Evolutionary conservation across 805 yeast genomes (phyloP).

Genomic region (Maudiozyma bulderi): DNA sequence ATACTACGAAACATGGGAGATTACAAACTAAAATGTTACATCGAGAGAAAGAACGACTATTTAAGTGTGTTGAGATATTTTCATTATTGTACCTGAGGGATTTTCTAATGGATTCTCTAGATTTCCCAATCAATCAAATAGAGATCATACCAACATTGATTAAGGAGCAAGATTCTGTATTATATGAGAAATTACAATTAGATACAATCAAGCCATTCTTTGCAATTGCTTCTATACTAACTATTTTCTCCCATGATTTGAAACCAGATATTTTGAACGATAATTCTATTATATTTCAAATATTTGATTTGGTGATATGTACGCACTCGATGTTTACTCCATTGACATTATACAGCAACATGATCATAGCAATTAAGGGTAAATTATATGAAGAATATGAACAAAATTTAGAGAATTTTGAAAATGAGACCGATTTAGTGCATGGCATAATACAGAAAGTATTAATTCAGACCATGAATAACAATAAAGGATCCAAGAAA

Average conservation of each 20-base stretch:
- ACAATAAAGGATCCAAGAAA: background rate
- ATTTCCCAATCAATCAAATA: constrained; percentile 57
- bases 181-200: constrained; percentile 30
- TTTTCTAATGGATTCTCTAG: constrained; percentile 67
- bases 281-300: constrained; percentile 34
- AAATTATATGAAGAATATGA: constrained; percentile 31
- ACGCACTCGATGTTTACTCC: constrained; percentile 44
- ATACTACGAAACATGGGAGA: constrained; percentile 2
- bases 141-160: constrained; percentile 56
- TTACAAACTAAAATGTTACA: constrained; percentile 14
- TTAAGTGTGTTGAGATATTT: constrained; percentile 42
- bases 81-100: constrained; percentile 65
- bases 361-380: constrained; percentile 38
- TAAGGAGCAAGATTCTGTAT: constrained; percentile 36
- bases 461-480: constrained; percentile 13
- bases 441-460: constrained; percentile 36
- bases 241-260: constrained; percentile 69
- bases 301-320: constrained; percentile 65
- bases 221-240: constrained; percentile 67
- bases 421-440: constrained; percentile 27
- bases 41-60: constrained; percentile 19
- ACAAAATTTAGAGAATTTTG: constrained; percentile 17
- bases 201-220: constrained; percentile 47
- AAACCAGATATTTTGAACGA: constrained; percentile 12
- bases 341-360: constrained; percentile 52